Evolutionary conservation across 345 rosid genomes (phyloP).

Genomic region (Geranium brycei): DNA sequence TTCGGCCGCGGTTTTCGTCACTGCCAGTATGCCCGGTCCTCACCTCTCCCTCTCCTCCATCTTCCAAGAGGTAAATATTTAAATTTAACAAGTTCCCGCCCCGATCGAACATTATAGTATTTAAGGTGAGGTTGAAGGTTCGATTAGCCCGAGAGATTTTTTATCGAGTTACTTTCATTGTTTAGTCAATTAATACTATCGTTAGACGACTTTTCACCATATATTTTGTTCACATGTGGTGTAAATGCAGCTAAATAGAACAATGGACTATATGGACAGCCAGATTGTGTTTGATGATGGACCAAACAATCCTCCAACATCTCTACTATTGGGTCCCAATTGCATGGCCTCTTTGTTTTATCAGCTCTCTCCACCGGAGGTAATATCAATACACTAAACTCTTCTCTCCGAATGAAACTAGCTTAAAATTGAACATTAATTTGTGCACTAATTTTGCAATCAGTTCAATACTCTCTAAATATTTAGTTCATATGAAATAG

Average conservation of each 20-base stretch:
- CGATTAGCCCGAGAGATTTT: no score
- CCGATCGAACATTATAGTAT: no score
- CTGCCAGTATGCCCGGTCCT: slow-evolving; percentile 19
- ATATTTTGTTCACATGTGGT: neutral
- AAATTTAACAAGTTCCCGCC: neutral
- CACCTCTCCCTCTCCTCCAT: neutral
- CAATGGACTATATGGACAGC: slow-evolving; percentile 14
- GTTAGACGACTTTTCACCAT: neutral
- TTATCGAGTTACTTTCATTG: no score
- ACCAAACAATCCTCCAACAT: slow-evolving; percentile 10
- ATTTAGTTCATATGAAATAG: no score
- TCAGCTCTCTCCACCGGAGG: slow-evolving; percentile 11
- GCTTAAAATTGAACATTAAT: no score
- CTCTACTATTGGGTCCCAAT: slow-evolving; percentile 13
- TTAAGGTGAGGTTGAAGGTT: no score
- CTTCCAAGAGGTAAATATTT: neutral
- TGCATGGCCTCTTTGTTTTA: slow-evolving; percentile 12
- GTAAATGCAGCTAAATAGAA: neutral
- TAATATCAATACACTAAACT: neutral
- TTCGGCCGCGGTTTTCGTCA: slow-evolving; percentile 11
- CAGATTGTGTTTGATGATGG: slow-evolving; percentile 4
- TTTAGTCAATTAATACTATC: no score
- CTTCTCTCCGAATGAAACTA: no score
- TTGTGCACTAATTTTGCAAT: no score
- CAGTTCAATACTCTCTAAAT: no score